A percentile compares a stretch with the other conserved stretches of the same genome.
Conservation (phyloP, 2,329 filamentous ascomycete genomes). For the Xylariaceae sp. region DNA sequence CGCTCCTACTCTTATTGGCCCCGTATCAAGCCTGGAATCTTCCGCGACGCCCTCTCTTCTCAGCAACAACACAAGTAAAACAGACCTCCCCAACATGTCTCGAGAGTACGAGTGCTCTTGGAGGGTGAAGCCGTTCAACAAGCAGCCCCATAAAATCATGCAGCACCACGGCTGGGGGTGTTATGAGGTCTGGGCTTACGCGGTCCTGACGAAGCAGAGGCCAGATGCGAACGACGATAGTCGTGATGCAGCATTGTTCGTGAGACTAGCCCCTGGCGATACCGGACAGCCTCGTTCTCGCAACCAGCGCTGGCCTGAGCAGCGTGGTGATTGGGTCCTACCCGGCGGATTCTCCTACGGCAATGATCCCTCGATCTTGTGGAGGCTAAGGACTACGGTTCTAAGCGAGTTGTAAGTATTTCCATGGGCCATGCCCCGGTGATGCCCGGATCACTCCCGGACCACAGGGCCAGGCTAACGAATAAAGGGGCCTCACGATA, state of each 20-base stretch:
- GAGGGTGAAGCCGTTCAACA: neutral
- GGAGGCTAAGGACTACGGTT: neutral
- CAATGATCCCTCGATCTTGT: neutral
- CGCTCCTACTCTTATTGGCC: neutral
- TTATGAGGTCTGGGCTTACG: constrained; percentile 3
- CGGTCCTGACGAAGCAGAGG: neutral
- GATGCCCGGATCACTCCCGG: neutral
- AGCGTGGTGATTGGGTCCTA: neutral
- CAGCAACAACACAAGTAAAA: neutral
- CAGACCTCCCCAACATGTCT: neutral
- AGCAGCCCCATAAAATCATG: neutral
- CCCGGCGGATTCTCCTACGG: neutral
- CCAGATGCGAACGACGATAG: neutral
- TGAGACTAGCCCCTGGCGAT: neutral
- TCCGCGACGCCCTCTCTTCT: neutral
- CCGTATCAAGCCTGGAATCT: too few relatives aligned
- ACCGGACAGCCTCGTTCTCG: neutral
- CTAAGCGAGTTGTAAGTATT: neutral
- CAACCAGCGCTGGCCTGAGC: neutral
- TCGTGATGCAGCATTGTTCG: neutral
- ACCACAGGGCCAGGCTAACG: neutral
- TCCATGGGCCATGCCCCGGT: too few relatives aligned
- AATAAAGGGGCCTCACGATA: constrained; percentile 5
- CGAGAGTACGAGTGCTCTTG: neutral
- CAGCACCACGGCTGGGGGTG: neutral